Base-by-base conservation (phyloP, 2,329 filamentous ascomycete genomes). In the Pochonia chlamydosporia region DNA sequence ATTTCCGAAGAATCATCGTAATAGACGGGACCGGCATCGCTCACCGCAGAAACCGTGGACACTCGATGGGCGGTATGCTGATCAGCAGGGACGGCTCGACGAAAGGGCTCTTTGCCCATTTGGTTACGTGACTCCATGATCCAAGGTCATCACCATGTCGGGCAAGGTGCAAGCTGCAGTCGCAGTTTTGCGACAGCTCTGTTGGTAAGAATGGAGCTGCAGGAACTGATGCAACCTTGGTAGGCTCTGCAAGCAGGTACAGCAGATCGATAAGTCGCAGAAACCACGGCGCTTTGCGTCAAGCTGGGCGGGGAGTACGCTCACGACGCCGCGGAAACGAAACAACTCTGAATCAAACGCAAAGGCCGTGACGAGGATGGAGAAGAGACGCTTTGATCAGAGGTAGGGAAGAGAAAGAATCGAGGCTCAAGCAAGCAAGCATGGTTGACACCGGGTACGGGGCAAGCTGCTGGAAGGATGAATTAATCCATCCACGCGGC, bases 21-120 rank as follows among this genome's bases (percentile, higher is more conserved):
- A 6, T 57, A 55, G 44, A 50, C 55, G 30, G 56, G 49, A 23
- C 59, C 54, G 43, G 50, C 42, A 48, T 62, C 63, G 49, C 52
- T 60, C 47, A 62, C 55, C n/a, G 65, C 55, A 26, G 65, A 64
- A 50, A 67, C 48, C 52, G 56, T 64, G 30, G 67, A 69, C 26
- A 8, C 20, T 14, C 36, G 24, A 7, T 26, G 16, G 21, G 25
- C 18, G 26, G 14, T 28, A 21, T 33, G 20, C 5, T 30, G 25
- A 20, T 24, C 44, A 6, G 36, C 11, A 26, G 36, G 20, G 25
- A 30, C 36, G 40, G 9, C 23, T 40, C 11, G 44, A 18, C 55
- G 54, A 50, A 53, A 59, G 50, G 59, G 57, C 51, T 66, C 56
- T 48, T 56, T 54, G 56, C 57, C 57, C 48, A 55, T 49, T 45